Evolutionary conservation across 495 filamentous ascomycete species (phyloP).

Genomic region (Aspergillus campestris): DNA sequence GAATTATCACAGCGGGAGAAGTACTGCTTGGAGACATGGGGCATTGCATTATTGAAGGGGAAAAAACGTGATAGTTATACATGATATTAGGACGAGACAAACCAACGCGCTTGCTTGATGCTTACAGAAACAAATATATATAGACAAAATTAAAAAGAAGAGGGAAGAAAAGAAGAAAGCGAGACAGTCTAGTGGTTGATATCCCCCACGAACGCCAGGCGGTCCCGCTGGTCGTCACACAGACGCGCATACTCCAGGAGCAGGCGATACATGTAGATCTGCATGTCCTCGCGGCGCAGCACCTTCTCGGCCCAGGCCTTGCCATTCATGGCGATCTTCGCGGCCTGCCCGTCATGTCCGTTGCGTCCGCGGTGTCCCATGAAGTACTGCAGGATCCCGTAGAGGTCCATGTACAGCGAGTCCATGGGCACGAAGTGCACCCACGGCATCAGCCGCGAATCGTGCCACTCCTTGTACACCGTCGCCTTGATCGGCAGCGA

Average conservation of each 20-base stretch:
- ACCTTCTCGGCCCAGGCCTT: constrained; percentile 31
- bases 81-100: too few species aligned
- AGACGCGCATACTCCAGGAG: constrained; percentile 30
- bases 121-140: too few species aligned
- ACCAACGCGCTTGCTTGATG: too few species aligned
- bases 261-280: constrained; percentile 34
- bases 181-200: too few species aligned
- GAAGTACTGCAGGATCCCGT: constrained; percentile 33
- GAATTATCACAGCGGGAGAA: too few species aligned
- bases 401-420: constrained; percentile 33
- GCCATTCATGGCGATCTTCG: constrained; percentile 35
- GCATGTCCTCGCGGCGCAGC: constrained; percentile 30
- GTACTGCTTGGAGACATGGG: too few species aligned
- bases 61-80: too few species aligned
- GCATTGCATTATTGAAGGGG: too few species aligned
- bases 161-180: too few species aligned
- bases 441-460: constrained; percentile 47
- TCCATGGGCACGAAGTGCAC: constrained; percentile 44
- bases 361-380: constrained; percentile 6
- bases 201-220: neutral
- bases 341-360: constrained; percentile 24
- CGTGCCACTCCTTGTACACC: constrained; percentile 50
- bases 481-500: constrained; percentile 41
- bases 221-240: constrained; percentile 11
- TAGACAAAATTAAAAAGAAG: too few species aligned